A percentile compares a stretch with the other conserved stretches of the same genome.
Evolutionary conservation across 306 rosid species (phyloP).

Genomic region (Lupinus albus): DNA sequence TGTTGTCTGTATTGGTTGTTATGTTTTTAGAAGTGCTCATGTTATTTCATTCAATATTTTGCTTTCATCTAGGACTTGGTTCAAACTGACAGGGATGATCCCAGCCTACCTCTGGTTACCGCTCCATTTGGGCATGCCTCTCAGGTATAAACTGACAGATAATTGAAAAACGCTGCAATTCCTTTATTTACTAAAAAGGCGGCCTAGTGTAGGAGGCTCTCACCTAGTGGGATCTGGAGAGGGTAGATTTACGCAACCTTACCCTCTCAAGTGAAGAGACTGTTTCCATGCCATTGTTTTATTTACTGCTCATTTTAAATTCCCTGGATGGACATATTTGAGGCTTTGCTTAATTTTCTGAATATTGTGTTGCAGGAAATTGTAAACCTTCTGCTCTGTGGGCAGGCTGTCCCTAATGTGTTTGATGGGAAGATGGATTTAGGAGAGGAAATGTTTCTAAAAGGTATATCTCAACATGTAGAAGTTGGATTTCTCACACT

Average conservation of each 20-base stretch:
- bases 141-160: conserved; percentile 56
- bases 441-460: conserved; percentile 86
- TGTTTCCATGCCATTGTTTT: too few relatives aligned
- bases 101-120: conserved; percentile 80
- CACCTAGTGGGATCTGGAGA: too few relatives aligned
- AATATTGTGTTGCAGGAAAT: conserved; percentile 69
- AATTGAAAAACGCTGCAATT: conserved; percentile 3
- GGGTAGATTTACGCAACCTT: too few relatives aligned
- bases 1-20: conserved; percentile 27
- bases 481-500: conserved; percentile 94
- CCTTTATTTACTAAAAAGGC: too few relatives aligned
- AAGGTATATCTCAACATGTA: conserved; percentile 76
- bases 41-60: conserved; percentile 27
- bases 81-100: conserved; percentile 88
- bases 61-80: conserved; percentile 57
- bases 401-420: conserved; percentile 89
- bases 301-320: too few relatives aligned
- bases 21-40: conserved; percentile 5
- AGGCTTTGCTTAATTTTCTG: too few relatives aligned
- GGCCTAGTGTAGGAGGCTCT: too few relatives aligned
- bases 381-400: conserved; percentile 81
- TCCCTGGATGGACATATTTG: too few relatives aligned
- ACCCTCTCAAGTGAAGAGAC: too few relatives aligned
- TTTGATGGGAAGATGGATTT: conserved; percentile 93
- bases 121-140: conserved; percentile 96